Evolutionary conservation across 2,329 filamentous ascomycete genomes (phyloP).

Genomic region (Cladosporium velox): DNA sequence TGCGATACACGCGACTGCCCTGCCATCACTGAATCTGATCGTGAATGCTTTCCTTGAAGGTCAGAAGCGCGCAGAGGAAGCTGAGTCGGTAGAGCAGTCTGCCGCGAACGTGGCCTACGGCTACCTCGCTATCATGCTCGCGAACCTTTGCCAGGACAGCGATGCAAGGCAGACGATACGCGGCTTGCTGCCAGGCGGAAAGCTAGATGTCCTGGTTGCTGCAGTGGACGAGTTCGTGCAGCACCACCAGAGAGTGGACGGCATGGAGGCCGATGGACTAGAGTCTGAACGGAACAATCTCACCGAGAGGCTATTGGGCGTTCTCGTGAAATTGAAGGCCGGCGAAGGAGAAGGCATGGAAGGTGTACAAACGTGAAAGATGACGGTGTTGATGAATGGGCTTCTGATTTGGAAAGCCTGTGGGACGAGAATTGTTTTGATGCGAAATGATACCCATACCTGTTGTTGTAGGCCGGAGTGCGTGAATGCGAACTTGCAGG

Average conservation of each 20-base stretch:
- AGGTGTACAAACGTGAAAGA: neutral
- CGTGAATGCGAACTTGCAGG: neutral
- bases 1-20: neutral
- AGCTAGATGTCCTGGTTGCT: slow-evolving; percentile 53
- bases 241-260: slow-evolving; percentile 62
- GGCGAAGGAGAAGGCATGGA: slow-evolving; percentile 12
- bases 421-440: neutral
- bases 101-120: slow-evolving; percentile 81
- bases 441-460: slow-evolving; percentile 5
- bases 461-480: neutral
- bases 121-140: slow-evolving; percentile 81
- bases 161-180: slow-evolving; percentile 41
- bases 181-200: slow-evolving; percentile 47
- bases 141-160: slow-evolving; percentile 70
- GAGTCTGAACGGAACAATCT: slow-evolving; percentile 52
- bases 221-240: slow-evolving; percentile 64
- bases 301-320: slow-evolving; percentile 55
- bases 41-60: slow-evolving; percentile 33
- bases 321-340: slow-evolving; percentile 45
- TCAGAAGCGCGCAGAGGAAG: slow-evolving; percentile 48
- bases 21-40: slow-evolving; percentile 28
- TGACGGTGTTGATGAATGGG: neutral
- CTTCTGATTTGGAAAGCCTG: neutral
- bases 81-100: slow-evolving; percentile 68
- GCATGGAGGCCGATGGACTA: slow-evolving; percentile 51